A percentile compares a stretch with the other conserved stretches of the same genome.
Evolutionary conservation across 768 basidiomycete species (phyloP).

Genomic region (Trametopsis cervina): DNA sequence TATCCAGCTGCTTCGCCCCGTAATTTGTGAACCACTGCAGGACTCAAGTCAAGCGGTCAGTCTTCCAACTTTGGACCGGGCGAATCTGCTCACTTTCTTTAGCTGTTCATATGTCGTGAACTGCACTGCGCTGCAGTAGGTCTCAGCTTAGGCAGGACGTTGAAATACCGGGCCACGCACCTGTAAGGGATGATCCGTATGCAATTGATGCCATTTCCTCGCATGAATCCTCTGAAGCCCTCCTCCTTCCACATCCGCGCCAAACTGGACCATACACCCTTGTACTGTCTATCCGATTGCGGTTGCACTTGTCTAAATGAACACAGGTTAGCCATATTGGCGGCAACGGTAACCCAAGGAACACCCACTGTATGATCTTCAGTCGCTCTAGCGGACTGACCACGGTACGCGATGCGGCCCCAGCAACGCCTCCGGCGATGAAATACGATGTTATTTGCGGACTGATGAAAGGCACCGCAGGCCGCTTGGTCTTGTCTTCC

Average conservation of each 20-base stretch:
- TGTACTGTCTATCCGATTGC: constrained; percentile 59
- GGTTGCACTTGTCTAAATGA: constrained; percentile 87
- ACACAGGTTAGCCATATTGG: not conserved
- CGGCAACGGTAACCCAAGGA: not conserved
- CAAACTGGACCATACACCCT: constrained; percentile 78
- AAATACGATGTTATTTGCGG: constrained; percentile 41
- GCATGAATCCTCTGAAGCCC: constrained; percentile 89
- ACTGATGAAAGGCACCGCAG: constrained; percentile 17
- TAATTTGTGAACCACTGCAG: constrained; percentile 60
- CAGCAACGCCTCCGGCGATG: constrained; percentile 47
- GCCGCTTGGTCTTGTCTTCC: constrained; percentile 7
- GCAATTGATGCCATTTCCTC: constrained; percentile 90
- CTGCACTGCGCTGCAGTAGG: constrained; percentile 58
- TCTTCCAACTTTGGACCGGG: not conserved
- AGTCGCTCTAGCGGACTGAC: constrained; percentile 88
- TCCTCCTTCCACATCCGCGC: constrained; percentile 91
- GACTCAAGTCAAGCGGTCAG: constrained; percentile 15
- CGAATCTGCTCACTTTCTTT: constrained; percentile 55
- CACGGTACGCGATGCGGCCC: constrained; percentile 78
- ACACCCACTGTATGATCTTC: constrained; percentile 91
- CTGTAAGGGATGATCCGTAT: constrained; percentile 87
- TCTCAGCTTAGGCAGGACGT: not conserved
- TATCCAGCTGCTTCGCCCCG: constrained; percentile 76
- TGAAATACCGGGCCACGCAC: constrained; percentile 9
- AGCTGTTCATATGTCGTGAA: constrained; percentile 87